Evolutionary conservation across 2,329 filamentous ascomycete genomes (phyloP), one percentile per base, ranked within the genome.

Genomic region (Claviceps maximensis): DNA sequence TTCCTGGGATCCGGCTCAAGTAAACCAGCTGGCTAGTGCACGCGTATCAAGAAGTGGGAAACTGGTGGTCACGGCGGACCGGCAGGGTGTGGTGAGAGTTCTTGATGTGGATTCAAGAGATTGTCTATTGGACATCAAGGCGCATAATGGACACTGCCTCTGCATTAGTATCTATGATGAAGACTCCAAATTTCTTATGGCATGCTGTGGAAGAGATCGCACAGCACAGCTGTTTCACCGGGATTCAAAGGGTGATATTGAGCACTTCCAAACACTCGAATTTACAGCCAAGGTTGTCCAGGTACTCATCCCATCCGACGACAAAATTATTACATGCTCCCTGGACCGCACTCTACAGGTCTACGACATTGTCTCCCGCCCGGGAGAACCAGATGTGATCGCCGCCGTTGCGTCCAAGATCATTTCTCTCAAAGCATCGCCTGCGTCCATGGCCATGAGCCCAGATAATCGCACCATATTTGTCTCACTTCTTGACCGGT

Each of bases 261-360:
- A 86, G 54, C 79, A 96, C 54, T 79, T 95, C 50, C 93, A 98
- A 66, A 98, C 93, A 0, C 79, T 97, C 53, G 91, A 98, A 60
- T 95, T 97, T 67, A 83, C 89, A 31, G 88, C 89, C 23, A 87
- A 87, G 57, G 90, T 98, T 19, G 84, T 79, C 52, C 83, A 84
- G 63, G 76, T 75, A 29, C 71, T 96, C 29, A 75, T 90, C 9
- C 89, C 94, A 54, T 80, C 86, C 2, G 78, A 84, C 44, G 79
- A 89, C 64, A 83, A 77, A 57, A 71, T 97, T 46, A 76, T 97
- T 21, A 96, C 93, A 1, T 90, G 86, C 61, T 95, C 91, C 1
- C 76, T 89, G 49, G 93, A 98, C 67, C 82, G 93, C 44, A 94
- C 89, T 0, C 72, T 96, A 49, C 85, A 95, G 50, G 75, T 96